phyloP scores from a whole-genome alignment of 805 yeast genomes.

The Lipomyces yamanashiensis region DNA sequence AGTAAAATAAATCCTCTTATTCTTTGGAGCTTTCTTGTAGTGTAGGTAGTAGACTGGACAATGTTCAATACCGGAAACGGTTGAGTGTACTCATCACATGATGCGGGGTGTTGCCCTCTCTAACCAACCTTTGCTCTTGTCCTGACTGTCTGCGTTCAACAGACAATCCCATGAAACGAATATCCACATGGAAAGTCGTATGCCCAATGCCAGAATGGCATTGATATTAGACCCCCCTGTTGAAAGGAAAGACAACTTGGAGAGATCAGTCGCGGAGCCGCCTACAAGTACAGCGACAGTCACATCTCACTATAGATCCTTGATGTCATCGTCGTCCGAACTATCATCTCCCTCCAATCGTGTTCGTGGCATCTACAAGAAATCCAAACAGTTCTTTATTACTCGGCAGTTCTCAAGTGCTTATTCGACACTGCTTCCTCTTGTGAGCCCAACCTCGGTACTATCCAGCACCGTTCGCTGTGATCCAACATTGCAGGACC shows the following conservation, averaged over 20 bases:
- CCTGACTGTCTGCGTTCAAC: no score
- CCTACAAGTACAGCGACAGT: background rate
- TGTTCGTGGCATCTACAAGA: slow-evolving; percentile 11
- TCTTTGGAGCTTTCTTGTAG: no score
- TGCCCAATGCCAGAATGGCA: no score
- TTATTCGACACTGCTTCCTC: slow-evolving; percentile 11
- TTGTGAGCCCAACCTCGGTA: slow-evolving; percentile 13
- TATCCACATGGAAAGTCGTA: no score
- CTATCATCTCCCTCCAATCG: slow-evolving; percentile 14
- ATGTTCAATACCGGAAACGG: no score
- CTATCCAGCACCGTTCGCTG: background rate
- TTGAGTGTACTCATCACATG: no score
- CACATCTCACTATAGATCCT: slow-evolving; percentile 1
- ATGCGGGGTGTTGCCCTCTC: no score
- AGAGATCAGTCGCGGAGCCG: background rate
- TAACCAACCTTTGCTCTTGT: no score
- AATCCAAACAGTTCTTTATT: slow-evolving; percentile 16
- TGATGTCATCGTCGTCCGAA: slow-evolving; percentile 16
- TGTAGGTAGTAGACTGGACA: no score
- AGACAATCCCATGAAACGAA: no score
- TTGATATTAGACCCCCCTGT: no score
- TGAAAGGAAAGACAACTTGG: background rate
- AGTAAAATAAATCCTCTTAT: background rate
- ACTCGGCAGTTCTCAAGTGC: slow-evolving; percentile 32
- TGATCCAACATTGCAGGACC: slow-evolving; percentile 6